These are phyloP conservation scores for Aspergillus fructus DNA, from an alignment of 2,329 filamentous ascomycete genomes.

Conservation along the genomic window DNA sequence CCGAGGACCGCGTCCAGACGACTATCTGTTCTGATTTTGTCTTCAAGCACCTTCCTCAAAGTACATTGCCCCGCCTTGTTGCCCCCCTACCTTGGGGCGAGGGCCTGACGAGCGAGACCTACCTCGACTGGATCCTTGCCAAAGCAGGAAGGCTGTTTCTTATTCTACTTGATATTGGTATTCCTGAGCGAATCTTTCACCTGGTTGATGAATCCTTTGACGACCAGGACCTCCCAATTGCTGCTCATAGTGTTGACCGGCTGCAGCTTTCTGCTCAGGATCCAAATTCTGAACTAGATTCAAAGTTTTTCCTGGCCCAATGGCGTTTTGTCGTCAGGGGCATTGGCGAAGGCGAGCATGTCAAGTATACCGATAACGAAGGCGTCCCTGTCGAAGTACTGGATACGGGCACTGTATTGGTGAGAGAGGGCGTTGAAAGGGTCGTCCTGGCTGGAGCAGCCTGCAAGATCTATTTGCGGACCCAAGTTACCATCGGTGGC, in stretches of 20 bases:
- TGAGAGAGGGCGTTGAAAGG: constrained; percentile 41
- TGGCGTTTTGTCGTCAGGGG: constrained; percentile 59
- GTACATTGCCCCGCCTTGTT: constrained; percentile 38
- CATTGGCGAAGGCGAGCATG: constrained; percentile 55
- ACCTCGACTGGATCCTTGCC: constrained; percentile 64
- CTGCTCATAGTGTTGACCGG: constrained; percentile 54
- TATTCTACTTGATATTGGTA: constrained; percentile 57
- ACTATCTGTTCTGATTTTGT: constrained; percentile 44
- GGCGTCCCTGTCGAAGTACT: constrained; percentile 59
- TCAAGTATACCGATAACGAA: constrained; percentile 60
- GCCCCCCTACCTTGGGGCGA: constrained; percentile 44
- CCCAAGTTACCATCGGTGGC: constrained; percentile 38
- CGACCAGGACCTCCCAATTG: constrained; percentile 60
- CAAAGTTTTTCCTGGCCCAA: constrained; percentile 59
- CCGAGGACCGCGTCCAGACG: constrained; percentile 45
- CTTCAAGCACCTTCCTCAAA: constrained; percentile 33
- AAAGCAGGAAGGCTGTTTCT: constrained; percentile 59
- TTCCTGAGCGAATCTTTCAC: constrained; percentile 63
- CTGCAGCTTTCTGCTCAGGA: constrained; percentile 53
- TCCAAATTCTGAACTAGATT: constrained; percentile 45
- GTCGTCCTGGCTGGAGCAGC: constrained; percentile 39
- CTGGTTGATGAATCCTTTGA: constrained; percentile 62
- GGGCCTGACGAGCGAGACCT: constrained; percentile 50
- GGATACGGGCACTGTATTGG: constrained; percentile 38
- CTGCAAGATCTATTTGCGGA: constrained; percentile 38